These are phyloP conservation scores for Pouteria campechiana DNA, from an alignment of 179 eudicot species.

Conservation along the genomic window DNA sequence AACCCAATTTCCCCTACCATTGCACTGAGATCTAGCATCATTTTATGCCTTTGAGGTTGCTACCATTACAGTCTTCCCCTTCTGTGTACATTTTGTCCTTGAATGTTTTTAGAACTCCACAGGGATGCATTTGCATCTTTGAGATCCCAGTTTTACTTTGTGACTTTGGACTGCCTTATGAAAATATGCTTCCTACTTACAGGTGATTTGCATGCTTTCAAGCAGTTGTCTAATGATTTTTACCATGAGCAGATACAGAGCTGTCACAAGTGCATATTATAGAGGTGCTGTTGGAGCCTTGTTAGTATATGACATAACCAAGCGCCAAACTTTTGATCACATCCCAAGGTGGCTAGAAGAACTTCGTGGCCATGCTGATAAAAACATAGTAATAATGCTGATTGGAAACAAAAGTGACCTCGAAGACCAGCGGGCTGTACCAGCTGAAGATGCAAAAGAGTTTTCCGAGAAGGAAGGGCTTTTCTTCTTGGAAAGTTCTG, in stretches of 20 bases:
- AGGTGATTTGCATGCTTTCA: neutral
- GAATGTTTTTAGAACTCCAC: too few species aligned
- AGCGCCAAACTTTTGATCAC: constrained; percentile 68
- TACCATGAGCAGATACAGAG: constrained; percentile 42
- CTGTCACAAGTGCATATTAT: constrained; percentile 73
- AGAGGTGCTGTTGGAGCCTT: constrained; percentile 78
- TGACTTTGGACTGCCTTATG: too few species aligned
- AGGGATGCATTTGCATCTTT: too few species aligned
- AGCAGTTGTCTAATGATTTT: neutral
- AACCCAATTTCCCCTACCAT: too few species aligned
- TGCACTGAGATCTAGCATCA: too few species aligned
- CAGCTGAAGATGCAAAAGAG: constrained; percentile 60
- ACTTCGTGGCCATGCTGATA: constrained; percentile 65
- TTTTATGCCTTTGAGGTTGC: too few species aligned
- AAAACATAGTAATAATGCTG: constrained; percentile 65
- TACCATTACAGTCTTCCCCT: too few species aligned
- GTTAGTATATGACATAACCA: constrained; percentile 67
- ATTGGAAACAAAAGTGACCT: constrained; percentile 62
- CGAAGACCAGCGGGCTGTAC: constrained; percentile 50
- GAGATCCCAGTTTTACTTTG: too few species aligned
- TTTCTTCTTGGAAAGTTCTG: constrained; percentile 65
- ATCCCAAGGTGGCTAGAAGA: constrained; percentile 76
- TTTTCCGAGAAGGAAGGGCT: constrained; percentile 68
- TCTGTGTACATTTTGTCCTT: too few species aligned
- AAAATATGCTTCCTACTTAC: neutral